Conservation (phyloP, 2,329 filamentous ascomycete species). For the Apiospora malaysiana region DNA sequence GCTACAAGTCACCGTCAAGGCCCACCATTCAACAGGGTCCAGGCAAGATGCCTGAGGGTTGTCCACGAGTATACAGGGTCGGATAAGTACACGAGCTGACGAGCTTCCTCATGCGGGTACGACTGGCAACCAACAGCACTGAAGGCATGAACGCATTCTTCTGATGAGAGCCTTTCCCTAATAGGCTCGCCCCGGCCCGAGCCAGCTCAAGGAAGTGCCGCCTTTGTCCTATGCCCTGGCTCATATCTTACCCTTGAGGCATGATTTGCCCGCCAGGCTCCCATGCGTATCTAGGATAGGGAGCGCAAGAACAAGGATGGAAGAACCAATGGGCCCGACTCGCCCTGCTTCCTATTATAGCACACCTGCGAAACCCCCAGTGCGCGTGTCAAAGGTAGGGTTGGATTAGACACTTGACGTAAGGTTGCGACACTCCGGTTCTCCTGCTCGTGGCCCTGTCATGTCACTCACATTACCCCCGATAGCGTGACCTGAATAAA, state of each 20-base stretch:
- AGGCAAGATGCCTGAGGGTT: not conserved
- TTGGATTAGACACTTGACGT: not conserved
- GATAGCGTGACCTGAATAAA: not conserved
- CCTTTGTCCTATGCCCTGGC: not conserved
- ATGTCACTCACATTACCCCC: not conserved
- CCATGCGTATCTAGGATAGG: not conserved
- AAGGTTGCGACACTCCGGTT: not conserved
- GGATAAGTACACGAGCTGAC: not conserved
- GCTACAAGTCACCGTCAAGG: not conserved
- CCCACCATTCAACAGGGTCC: not conserved
- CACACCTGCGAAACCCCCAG: not conserved
- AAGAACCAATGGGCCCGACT: not conserved
- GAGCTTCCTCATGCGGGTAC: constrained; percentile 5
- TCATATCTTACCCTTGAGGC: not conserved
- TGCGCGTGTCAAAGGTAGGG: not conserved
- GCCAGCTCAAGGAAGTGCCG: not conserved
- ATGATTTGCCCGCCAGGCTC: not conserved
- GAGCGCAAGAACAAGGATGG: not conserved
- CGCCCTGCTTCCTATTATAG: not conserved
- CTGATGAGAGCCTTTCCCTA: not conserved
- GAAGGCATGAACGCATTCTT: not conserved
- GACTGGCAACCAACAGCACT: not conserved
- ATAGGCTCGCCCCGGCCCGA: constrained; percentile 6
- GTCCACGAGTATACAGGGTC: not conserved
- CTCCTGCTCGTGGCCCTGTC: not conserved